A percentile compares a stretch with the other conserved stretches of the same genome.
phyloP scores from a whole-genome alignment of 2,329 filamentous ascomycete genomes.

The Cercospora zeae-maydis region DNA sequence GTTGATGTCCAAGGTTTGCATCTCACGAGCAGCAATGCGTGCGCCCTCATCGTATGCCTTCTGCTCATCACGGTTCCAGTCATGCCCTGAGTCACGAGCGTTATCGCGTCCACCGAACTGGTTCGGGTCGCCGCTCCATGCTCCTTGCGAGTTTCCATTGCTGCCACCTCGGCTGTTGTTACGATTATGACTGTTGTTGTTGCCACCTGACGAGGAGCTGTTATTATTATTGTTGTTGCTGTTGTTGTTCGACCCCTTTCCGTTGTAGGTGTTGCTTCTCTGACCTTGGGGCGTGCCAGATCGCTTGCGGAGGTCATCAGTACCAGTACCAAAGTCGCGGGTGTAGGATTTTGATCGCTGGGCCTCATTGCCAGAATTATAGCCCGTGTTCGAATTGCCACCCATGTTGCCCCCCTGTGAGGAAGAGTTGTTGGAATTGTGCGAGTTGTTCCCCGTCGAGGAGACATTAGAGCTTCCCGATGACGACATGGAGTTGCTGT shows the following conservation, averaged over 20 bases:
- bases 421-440: not conserved
- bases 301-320: slow-evolving; percentile 9
- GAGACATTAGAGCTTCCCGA: slow-evolving; percentile 2
- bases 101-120: not conserved
- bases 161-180: slow-evolving; percentile 10
- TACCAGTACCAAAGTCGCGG: slow-evolving; percentile 12
- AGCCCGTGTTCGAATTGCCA: not conserved
- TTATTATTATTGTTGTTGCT: slow-evolving; percentile 1
- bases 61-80: slow-evolving; percentile 13
- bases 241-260: slow-evolving; percentile 5
- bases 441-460: slow-evolving; percentile 1
- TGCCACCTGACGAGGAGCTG: not conserved
- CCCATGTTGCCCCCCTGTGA: not conserved
- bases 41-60: slow-evolving; percentile 15
- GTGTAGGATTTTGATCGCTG: slow-evolving; percentile 14
- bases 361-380: slow-evolving; percentile 9
- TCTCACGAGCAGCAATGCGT: slow-evolving; percentile 12
- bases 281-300: slow-evolving; percentile 4
- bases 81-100: slow-evolving; percentile 11
- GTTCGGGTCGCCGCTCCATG: slow-evolving; percentile 2
- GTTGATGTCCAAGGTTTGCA: slow-evolving; percentile 9
- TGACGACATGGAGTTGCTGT: not conserved
- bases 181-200: not conserved
- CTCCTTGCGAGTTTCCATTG: slow-evolving; percentile 2
- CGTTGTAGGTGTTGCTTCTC: slow-evolving; percentile 5